These are phyloP conservation scores for Aspergillus fischeri DNA, from an alignment of 2,329 filamentous ascomycete species.

Conservation along the genomic window DNA sequence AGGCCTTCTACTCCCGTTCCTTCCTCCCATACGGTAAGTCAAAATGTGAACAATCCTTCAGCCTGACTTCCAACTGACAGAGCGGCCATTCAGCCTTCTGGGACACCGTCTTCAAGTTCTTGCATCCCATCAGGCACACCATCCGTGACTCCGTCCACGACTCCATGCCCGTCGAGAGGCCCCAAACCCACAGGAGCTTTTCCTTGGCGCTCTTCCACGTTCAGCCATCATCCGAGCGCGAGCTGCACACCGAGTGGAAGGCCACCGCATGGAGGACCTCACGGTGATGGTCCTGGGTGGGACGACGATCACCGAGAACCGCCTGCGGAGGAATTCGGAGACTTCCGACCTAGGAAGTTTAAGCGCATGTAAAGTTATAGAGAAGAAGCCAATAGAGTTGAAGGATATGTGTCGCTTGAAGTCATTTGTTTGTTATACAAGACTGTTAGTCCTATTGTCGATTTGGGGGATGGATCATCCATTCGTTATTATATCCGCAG, in stretches of 20 bases:
- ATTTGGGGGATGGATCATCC: slow-evolving; percentile 14
- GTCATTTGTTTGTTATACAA: neutral
- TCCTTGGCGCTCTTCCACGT: neutral
- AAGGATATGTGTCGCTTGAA: neutral
- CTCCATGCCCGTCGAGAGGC: neutral
- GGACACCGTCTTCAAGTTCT: neutral
- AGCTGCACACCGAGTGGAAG: neutral
- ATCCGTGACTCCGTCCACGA: neutral
- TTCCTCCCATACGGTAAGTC: slow-evolving; percentile 5
- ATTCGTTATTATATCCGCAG: slow-evolving; percentile 5
- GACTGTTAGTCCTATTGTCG: neutral
- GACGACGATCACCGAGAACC: neutral
- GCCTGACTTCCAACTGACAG: neutral
- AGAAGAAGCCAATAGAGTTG: neutral
- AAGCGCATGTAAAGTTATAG: neutral
- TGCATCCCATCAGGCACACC: slow-evolving; percentile 1
- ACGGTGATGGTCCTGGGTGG: neutral
- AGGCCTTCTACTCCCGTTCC: slow-evolving; percentile 10
- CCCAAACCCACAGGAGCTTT: neutral
- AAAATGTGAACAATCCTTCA: neutral
- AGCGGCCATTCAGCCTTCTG: neutral
- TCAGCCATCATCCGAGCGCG: neutral
- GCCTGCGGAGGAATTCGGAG: neutral
- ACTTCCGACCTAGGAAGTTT: neutral
- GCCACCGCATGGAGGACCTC: neutral